phyloP scores from a whole-genome alignment of 2,329 filamentous ascomycete genomes.

The Stagonosporopsis cucurbitacearum region DNA sequence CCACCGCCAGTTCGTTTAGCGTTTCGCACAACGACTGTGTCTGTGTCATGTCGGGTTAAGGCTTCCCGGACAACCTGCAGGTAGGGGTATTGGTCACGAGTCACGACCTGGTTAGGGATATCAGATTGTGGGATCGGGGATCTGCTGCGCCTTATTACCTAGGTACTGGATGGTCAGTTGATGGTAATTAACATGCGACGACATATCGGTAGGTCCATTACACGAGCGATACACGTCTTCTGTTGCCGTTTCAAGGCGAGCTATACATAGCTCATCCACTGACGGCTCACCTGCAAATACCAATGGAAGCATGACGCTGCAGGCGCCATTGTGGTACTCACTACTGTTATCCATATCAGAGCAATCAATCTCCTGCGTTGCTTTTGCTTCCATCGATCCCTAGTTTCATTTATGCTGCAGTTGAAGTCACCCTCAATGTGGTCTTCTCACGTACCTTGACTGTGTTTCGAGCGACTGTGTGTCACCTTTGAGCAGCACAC shows the following conservation, averaged over 20 bases:
- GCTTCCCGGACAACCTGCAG: neutral
- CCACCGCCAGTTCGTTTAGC: neutral
- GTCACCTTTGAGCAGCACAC: no score
- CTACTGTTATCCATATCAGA: neutral
- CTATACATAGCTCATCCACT: neutral
- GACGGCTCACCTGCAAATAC: no score
- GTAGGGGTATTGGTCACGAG: no score
- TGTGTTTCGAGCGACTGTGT: neutral
- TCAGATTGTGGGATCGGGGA: neutral
- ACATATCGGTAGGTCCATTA: no score
- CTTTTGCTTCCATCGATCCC: no score
- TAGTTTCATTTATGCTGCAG: no score
- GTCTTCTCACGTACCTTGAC: neutral
- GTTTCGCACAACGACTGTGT: neutral
- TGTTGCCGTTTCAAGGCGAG: neutral
- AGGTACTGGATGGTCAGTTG: neutral
- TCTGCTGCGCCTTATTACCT: neutral
- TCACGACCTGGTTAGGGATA: no score
- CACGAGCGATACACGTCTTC: neutral
- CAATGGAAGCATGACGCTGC: neutral
- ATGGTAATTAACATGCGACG: neutral
- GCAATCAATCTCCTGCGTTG: neutral
- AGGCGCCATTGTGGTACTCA: neutral
- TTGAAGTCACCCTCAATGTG: neutral
- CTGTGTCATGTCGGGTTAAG: neutral